These are phyloP conservation scores for Cadophora sp. DNA, from an alignment of 2,329 filamentous ascomycete genomes.

Conservation along the genomic window DNA sequence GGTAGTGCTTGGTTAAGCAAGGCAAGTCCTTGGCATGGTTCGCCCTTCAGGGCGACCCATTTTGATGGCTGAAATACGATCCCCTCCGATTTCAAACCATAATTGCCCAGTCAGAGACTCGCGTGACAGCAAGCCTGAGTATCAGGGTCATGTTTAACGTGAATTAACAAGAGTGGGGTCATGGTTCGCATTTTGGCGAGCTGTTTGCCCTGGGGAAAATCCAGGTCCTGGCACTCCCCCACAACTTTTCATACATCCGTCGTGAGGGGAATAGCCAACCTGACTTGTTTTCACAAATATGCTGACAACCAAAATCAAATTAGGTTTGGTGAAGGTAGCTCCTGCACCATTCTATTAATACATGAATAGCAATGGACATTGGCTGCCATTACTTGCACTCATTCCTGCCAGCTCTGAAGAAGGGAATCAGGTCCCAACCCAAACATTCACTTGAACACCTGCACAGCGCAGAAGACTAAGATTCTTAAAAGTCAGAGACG, in stretches of 20 bases:
- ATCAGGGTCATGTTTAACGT: background rate
- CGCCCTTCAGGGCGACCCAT: background rate
- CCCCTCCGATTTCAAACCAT: background rate
- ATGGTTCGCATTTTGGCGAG: conserved; percentile 9
- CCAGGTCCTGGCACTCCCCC: conserved; percentile 6
- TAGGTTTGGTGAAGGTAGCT: too few relatives aligned
- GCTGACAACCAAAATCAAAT: too few relatives aligned
- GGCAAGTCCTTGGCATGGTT: background rate
- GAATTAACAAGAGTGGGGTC: background rate
- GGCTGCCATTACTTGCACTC: too few relatives aligned
- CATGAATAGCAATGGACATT: too few relatives aligned
- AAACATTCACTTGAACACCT: too few relatives aligned
- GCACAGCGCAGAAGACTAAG: too few relatives aligned
- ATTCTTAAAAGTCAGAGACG: too few relatives aligned
- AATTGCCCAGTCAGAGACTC: background rate
- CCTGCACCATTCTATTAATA: too few relatives aligned
- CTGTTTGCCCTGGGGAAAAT: background rate
- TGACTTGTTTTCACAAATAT: too few relatives aligned
- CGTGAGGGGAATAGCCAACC: too few relatives aligned
- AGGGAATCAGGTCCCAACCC: too few relatives aligned
- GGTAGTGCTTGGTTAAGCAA: background rate
- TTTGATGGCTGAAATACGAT: background rate
- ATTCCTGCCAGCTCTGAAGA: too few relatives aligned
- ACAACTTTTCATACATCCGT: background rate
- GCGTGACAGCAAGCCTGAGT: background rate